Conservation (phyloP, 1,284 basidiomycete species). For the Coriolopsis trogii region DNA sequence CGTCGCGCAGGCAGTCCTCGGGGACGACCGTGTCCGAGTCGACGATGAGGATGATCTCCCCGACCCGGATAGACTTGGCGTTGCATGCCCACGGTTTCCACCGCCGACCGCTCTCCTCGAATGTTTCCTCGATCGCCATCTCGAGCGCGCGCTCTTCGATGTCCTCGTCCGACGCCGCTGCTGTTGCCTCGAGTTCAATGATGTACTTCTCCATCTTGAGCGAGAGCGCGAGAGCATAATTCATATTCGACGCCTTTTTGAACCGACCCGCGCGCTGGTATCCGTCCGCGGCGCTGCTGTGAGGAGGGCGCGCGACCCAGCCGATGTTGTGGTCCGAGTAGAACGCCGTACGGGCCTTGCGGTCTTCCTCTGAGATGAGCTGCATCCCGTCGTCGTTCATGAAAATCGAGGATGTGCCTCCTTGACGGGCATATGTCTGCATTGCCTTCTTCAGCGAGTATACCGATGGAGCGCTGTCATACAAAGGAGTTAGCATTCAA, state of each 20-base stretch:
- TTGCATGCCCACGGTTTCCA: slow-evolving; percentile 71
- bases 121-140: slow-evolving; percentile 69
- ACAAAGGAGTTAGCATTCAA: neutral
- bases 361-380: slow-evolving; percentile 40
- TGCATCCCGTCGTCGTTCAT: slow-evolving; percentile 76
- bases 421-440: slow-evolving; percentile 84
- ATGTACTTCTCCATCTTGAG: slow-evolving; percentile 54
- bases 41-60: slow-evolving; percentile 72
- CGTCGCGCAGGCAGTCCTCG: slow-evolving; percentile 85
- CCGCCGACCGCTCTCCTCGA: slow-evolving; percentile 52
- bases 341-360: slow-evolving; percentile 43
- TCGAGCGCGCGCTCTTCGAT: slow-evolving; percentile 67
- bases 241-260: slow-evolving; percentile 67
- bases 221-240: slow-evolving; percentile 54
- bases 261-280: slow-evolving; percentile 59
- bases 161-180: slow-evolving; percentile 34
- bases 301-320: slow-evolving; percentile 57
- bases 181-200: slow-evolving; percentile 44
- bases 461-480: slow-evolving; percentile 67
- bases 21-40: slow-evolving; percentile 89
- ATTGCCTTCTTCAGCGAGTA: slow-evolving; percentile 84
- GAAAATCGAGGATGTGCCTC: slow-evolving; percentile 76
- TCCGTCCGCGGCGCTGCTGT: slow-evolving; percentile 44
- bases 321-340: slow-evolving; percentile 58
- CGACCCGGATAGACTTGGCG: slow-evolving; percentile 61